Conservation (phyloP, 306 rosid genomes). For the Mimosa bimucronata region DNA sequence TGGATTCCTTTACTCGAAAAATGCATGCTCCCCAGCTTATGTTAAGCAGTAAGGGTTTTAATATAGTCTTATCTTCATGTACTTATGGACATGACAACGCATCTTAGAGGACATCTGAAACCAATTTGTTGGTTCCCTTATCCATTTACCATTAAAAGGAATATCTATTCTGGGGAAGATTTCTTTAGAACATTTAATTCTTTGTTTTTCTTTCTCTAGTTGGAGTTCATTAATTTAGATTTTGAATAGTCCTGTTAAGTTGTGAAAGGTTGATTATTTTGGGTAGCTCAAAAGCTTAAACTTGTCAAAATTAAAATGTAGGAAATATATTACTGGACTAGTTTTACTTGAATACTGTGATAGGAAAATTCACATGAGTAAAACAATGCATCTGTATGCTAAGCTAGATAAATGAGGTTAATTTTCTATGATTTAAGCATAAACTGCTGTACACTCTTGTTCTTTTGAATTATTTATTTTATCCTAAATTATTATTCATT, state of each 20-base stretch:
- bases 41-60: background rate
- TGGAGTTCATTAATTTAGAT: background rate
- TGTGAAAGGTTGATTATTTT: background rate
- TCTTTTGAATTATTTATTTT: slow-evolving; percentile 31
- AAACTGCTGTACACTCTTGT: slow-evolving; percentile 22
- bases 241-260: background rate
- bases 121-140: background rate
- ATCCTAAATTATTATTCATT: slow-evolving; percentile 17
- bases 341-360: background rate
- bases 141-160: background rate
- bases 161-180: background rate
- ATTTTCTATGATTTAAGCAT: slow-evolving; percentile 14
- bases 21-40: background rate
- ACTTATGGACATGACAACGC: background rate
- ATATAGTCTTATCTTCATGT: too few species aligned
- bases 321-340: background rate
- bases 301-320: background rate
- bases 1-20: background rate
- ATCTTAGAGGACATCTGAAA: background rate
- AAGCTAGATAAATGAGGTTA: slow-evolving; percentile 22
- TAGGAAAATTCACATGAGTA: background rate
- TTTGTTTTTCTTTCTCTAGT: background rate
- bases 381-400: slow-evolving; percentile 6
- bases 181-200: slow-evolving; percentile 16
- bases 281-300: background rate